These are phyloP conservation scores for Coleophoma cylindrospora DNA, from an alignment of 2,329 filamentous ascomycete species.

Conservation along the genomic window DNA sequence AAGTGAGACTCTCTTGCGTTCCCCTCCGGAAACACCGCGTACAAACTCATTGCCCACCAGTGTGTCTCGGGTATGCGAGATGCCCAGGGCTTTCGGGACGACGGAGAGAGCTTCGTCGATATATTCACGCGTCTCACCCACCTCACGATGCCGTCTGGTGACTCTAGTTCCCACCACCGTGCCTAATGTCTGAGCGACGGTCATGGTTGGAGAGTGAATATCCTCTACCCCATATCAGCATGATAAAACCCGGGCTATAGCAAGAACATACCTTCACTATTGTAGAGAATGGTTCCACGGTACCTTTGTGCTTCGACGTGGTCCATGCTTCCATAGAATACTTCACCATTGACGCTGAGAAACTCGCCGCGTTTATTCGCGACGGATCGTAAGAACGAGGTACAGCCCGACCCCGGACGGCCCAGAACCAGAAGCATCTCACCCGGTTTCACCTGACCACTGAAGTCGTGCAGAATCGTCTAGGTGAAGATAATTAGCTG, in stretches of 20 bases:
- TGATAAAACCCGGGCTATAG: neutral
- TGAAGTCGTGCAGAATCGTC: conserved; percentile 4
- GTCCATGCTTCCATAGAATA: conserved; percentile 43
- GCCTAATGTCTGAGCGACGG: conserved; percentile 31
- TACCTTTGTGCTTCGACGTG: conserved; percentile 35
- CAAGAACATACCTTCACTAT: conserved; percentile 19
- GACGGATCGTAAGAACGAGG: conserved; percentile 61
- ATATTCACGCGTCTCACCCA: conserved; percentile 46
- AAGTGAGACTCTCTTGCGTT: conserved; percentile 54
- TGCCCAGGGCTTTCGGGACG: conserved; percentile 47
- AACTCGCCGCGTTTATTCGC: conserved; percentile 57
- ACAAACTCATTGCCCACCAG: conserved; percentile 51
- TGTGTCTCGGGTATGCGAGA: conserved; percentile 46
- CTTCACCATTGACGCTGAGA: conserved; percentile 46
- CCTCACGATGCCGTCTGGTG: conserved; percentile 33
- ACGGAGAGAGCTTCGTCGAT: conserved; percentile 30
- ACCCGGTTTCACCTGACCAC: conserved; percentile 5
- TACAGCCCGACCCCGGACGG: conserved; percentile 61
- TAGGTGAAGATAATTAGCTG: neutral
- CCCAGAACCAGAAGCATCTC: conserved; percentile 48
- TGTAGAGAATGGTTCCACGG: conserved; percentile 47
- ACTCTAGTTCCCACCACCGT: conserved; percentile 19
- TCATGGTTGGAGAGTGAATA: conserved; percentile 1
- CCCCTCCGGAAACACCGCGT: conserved; percentile 52
- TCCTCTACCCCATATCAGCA: neutral